Percentiles rank a stretch among this genome's conserved stretches.
phyloP scores from a whole-genome alignment of 345 rosid genomes.

The Sisymbrium altissimum region DNA sequence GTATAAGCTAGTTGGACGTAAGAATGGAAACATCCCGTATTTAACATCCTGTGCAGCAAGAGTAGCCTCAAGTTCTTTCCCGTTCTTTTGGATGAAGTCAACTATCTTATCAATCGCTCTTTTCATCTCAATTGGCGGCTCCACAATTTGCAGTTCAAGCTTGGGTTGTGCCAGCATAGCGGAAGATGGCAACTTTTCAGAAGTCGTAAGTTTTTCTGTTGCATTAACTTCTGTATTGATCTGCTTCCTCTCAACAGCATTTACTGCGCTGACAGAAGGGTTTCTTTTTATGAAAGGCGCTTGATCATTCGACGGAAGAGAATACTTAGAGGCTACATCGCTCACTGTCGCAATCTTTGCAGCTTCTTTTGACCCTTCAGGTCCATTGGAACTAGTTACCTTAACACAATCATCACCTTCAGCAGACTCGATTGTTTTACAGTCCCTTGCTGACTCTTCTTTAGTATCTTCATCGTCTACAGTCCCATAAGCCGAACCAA shows the following conservation, averaged over 20 bases:
- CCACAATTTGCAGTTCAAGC: constrained; percentile 52
- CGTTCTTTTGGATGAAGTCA: constrained; percentile 80
- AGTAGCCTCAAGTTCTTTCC: constrained; percentile 78
- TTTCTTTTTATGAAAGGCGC: constrained; percentile 49
- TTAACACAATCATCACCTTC: constrained; percentile 32
- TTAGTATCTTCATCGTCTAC: constrained; percentile 80
- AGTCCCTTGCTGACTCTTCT: constrained; percentile 35
- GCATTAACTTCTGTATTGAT: constrained; percentile 42
- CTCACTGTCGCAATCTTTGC: constrained; percentile 31
- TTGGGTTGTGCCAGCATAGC: constrained; percentile 34
- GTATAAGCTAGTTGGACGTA: constrained; percentile 60
- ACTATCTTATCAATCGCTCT: constrained; percentile 86
- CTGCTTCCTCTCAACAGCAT: constrained; percentile 43
- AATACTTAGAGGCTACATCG: constrained; percentile 36
- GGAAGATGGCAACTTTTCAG: constrained; percentile 41
- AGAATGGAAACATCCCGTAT: constrained; percentile 86
- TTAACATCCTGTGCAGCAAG: constrained; percentile 79
- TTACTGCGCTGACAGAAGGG: constrained; percentile 42
- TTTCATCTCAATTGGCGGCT: constrained; percentile 87
- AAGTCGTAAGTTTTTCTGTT: constrained; percentile 21
- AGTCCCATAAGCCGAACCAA: constrained; percentile 76
- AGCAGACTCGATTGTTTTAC: constrained; percentile 24
- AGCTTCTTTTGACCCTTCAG: constrained; percentile 37
- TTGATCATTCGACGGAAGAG: constrained; percentile 44
- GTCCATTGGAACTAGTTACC: constrained; percentile 34